Base-by-base conservation (phyloP, 1,284 basidiomycete genomes). In the Fomitopsis pinicola region DNA sequence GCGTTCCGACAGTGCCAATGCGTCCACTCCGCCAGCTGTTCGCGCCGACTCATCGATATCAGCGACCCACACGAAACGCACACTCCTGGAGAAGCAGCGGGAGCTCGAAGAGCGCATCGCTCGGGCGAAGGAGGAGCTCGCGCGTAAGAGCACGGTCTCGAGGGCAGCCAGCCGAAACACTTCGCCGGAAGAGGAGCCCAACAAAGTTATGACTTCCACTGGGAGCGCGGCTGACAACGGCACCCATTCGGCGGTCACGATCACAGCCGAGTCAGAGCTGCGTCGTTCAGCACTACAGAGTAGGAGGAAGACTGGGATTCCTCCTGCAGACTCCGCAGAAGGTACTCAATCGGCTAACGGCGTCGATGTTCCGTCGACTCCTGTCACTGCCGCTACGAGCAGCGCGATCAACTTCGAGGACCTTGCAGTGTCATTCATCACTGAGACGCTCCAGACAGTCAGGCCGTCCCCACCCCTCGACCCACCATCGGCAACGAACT, bases 391-490 rank as follows among this genome's bases (percentile, higher is more conserved):
- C 26, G 30, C 48, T 8, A 45, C 42, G 15, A 22, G 46, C 26
- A 30, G 6, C 26, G 33, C 26, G n/a, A 22, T 59, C 7, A 59
- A 44, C 38, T 50, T 63, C 35, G 59, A 63, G 14, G 62, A 59
- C 5, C 44, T 61, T 19, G 62, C 62, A 7, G 36, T 61, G 22
- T 58, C 59, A 2, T 60, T 63, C 53, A 61, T 63, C 59, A 77
- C 79, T 1, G 81, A 85, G 69, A 78, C 82, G 26, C 81, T 85
- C 44, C 77, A 81, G 68, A 77, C 76, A 5, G 68, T 62, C 9
- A 45, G 55, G 12, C 48, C 60, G 12, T 26, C 62, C 6, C 56
- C 33, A 5, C 52, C 17, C 7, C 26, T 30, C 4, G 52, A 36
- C 35, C 17, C 36, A 38, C 35, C 33, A 8, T 30, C 28, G 2